A percentile compares a stretch with the other conserved stretches of the same genome.
These are phyloP conservation scores for Drosera capensis DNA, from an alignment of 148 eudicot species.

Conservation along the genomic window DNA sequence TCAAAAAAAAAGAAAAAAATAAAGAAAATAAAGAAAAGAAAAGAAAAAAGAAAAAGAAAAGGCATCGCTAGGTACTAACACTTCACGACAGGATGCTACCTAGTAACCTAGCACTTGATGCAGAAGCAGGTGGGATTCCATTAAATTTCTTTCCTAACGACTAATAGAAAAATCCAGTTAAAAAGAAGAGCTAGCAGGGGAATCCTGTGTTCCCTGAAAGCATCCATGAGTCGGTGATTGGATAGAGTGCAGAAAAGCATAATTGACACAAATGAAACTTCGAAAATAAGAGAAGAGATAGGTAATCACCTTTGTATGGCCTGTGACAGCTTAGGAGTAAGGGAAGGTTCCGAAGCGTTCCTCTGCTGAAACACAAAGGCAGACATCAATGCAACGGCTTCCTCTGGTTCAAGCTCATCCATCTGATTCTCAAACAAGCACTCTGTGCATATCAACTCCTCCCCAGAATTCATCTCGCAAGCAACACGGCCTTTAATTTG, in stretches of 20 bases:
- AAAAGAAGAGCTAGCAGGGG: no score
- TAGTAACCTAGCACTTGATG: no score
- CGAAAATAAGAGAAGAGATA: background rate
- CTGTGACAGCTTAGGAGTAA: conserved; percentile 62
- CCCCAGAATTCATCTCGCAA: conserved; percentile 99
- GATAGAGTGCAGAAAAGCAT: background rate
- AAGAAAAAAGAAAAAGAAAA: background rate
- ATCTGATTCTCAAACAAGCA: conserved; percentile 96
- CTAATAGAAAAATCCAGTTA: no score
- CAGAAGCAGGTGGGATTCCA: no score
- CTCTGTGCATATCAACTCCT: conserved; percentile 93
- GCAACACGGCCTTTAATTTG: conserved; percentile 99
- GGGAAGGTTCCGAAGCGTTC: conserved; percentile 77
- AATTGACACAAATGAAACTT: background rate
- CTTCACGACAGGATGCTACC: no score
- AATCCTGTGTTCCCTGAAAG: no score
- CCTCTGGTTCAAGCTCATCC: conserved; percentile 94
- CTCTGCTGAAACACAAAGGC: conserved; percentile 97
- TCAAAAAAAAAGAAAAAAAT: conserved; percentile 2
- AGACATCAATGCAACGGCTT: conserved; percentile 95
- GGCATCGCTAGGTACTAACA: background rate
- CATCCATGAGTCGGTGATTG: background rate
- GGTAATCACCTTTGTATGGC: conserved; percentile 52
- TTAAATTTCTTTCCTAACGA: no score
- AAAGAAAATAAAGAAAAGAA: conserved; percentile 2